phyloP scores from a whole-genome alignment of 2,329 filamentous ascomycete genomes.

The Peltaster fructicola region DNA sequence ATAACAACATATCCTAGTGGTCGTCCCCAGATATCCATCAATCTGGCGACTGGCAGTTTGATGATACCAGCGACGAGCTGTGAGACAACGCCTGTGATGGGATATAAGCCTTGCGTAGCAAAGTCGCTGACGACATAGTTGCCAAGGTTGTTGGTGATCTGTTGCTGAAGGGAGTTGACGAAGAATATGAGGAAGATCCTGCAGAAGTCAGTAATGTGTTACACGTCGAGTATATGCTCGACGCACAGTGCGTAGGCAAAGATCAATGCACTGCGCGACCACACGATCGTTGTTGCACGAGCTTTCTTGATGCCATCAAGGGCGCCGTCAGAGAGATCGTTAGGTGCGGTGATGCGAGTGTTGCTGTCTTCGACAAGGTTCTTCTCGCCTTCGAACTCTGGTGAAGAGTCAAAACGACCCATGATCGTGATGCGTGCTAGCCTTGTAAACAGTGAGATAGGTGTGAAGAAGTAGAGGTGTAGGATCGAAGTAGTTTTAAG shows the following conservation, averaged over 20 bases:
- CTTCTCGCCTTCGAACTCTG: too few species aligned
- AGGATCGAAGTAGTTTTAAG: too few species aligned
- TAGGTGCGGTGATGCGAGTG: too few species aligned
- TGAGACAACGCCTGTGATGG: slow-evolving; percentile 20
- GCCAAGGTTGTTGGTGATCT: slow-evolving; percentile 22
- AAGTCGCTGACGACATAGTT: slow-evolving; percentile 24
- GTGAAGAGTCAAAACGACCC: too few species aligned
- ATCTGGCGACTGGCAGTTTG: slow-evolving; percentile 22
- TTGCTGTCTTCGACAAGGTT: too few species aligned
- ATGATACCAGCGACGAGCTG: slow-evolving; percentile 20
- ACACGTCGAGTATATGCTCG: too few species aligned
- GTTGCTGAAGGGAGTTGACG: slow-evolving; percentile 30
- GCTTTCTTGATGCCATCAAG: slow-evolving; percentile 22
- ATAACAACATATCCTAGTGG: slow-evolving; percentile 22
- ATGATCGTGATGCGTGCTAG: too few species aligned
- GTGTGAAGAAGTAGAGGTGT: too few species aligned
- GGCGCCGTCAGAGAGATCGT: too few species aligned
- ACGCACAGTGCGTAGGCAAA: slow-evolving; percentile 22
- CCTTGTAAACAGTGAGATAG: too few species aligned
- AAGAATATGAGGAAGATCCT: slow-evolving; percentile 33
- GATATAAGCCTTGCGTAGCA: slow-evolving; percentile 17
- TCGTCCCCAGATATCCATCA: slow-evolving; percentile 25
- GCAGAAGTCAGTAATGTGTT: neutral
- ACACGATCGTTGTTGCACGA: slow-evolving; percentile 24
- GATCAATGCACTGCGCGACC: slow-evolving; percentile 22